Conservation (phyloP, 2,329 filamentous ascomycete species). For the Trichophyton simii region DNA sequence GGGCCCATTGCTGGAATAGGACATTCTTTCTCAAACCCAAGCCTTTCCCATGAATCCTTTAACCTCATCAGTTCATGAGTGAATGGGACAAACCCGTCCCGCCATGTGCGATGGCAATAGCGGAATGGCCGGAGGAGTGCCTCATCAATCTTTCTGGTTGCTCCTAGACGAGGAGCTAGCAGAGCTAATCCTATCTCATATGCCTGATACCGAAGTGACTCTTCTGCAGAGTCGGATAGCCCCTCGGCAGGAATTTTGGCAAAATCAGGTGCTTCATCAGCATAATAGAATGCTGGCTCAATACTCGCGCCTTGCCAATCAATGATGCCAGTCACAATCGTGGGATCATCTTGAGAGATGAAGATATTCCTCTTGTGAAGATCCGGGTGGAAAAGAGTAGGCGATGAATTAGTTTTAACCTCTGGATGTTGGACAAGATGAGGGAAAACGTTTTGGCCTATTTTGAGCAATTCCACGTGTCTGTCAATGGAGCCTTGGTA, state of each 20-base stretch:
- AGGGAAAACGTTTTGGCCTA: conserved; percentile 20
- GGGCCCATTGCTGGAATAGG: conserved; percentile 9
- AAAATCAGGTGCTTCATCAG: conserved; percentile 29
- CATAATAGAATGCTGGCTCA: conserved; percentile 14
- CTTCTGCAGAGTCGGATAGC: conserved; percentile 11
- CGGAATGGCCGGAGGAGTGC: conserved; percentile 28
- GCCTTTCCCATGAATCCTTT: conserved; percentile 26
- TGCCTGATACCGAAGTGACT: conserved; percentile 20
- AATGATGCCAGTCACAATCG: conserved; percentile 16
- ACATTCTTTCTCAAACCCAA: conserved; percentile 24
- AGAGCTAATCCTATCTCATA: conserved; percentile 17
- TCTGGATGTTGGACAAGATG: conserved; percentile 18
- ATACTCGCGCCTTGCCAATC: conserved; percentile 21
- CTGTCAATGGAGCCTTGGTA: conserved; percentile 27
- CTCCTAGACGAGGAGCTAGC: conserved; percentile 11
- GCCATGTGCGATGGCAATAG: conserved; percentile 32
- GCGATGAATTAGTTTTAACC: conserved; percentile 20
- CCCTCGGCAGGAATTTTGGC: conserved; percentile 19
- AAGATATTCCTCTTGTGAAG: conserved; percentile 34
- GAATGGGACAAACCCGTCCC: conserved; percentile 29
- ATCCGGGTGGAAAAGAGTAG: conserved; percentile 30
- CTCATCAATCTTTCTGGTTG: conserved; percentile 23
- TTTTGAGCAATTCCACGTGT: conserved; percentile 24
- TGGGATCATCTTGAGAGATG: conserved; percentile 29
- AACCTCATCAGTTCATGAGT: conserved; percentile 31